Percentiles rank a stretch among this genome's conserved stretches.
These are phyloP conservation scores for Ogataea polymorpha DNA, from an alignment of 805 yeast species.

Conservation along the genomic window DNA sequence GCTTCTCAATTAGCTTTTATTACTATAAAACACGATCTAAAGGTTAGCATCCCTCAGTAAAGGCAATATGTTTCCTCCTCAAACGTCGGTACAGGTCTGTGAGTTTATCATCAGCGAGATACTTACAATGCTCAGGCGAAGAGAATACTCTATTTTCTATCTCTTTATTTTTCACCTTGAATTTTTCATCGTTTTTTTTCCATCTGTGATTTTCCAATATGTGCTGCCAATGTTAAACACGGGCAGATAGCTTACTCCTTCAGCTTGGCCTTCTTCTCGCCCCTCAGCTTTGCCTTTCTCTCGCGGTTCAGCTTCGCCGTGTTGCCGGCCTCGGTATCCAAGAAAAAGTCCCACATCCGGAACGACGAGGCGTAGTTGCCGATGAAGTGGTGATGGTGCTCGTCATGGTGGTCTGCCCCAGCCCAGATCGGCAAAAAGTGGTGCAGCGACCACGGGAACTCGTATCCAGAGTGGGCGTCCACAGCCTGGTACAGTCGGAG, in stretches of 20 bases:
- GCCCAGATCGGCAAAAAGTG: conserved; percentile 96
- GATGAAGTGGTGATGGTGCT: conserved; percentile 92
- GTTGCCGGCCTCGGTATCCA: conserved; percentile 89
- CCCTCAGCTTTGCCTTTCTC: conserved; percentile 52
- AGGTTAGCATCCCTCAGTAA: conserved; percentile 11
- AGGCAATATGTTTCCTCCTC: conserved; percentile 10
- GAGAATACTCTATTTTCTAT: neutral
- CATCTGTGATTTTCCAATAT: neutral
- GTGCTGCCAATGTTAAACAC: neutral
- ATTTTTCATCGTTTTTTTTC: neutral
- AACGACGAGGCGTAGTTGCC: conserved; percentile 94
- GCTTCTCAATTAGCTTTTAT: neutral
- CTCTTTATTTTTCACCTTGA: neutral
- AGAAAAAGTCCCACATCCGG: conserved; percentile 91
- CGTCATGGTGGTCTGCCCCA: conserved; percentile 97
- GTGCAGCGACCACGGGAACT: conserved; percentile 94
- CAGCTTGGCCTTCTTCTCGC: conserved; percentile 40
- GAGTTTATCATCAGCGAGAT: conserved; percentile 11
- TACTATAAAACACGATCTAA: neutral
- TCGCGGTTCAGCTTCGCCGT: conserved; percentile 76
- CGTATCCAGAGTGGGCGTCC: conserved; percentile 97
- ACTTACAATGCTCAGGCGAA: conserved; percentile 3
- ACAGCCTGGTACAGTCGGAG: conserved; percentile 92
- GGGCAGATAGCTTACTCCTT: conserved; percentile 1
- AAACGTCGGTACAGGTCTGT: conserved; percentile 12